Evolutionary conservation across 2,329 filamentous ascomycete genomes (phyloP).

Genomic region (Fusarium sp.): DNA sequence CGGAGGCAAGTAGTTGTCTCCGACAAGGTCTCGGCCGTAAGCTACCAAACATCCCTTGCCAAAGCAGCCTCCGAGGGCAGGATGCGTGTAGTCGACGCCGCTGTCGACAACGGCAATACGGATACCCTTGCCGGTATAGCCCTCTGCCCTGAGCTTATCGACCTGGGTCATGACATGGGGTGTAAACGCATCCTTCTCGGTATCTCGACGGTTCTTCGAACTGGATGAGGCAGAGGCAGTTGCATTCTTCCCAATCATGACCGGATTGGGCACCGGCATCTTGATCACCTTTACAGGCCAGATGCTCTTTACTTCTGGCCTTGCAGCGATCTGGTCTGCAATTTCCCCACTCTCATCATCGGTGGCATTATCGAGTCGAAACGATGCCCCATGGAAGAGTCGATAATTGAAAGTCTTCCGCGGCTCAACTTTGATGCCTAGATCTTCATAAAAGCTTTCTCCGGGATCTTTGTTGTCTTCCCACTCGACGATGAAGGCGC

Average conservation of each 20-base stretch:
- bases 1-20: constrained; percentile 49
- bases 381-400: background rate
- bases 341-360: background rate
- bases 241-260: background rate
- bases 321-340: background rate
- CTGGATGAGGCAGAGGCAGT: background rate
- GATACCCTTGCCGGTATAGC: constrained; percentile 58
- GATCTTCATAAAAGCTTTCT: background rate
- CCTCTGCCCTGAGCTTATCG: constrained; percentile 57
- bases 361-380: background rate
- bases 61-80: constrained; percentile 70
- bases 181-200: background rate
- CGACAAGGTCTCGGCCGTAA: constrained; percentile 65
- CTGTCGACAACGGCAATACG: constrained; percentile 62
- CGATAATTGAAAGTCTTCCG: background rate
- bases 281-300: background rate
- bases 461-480: background rate
- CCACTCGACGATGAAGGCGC: background rate
- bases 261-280: background rate
- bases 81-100: constrained; percentile 70
- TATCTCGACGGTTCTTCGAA: background rate
- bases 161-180: constrained; percentile 64
- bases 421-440: background rate
- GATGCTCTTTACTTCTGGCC: background rate
- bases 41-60: constrained; percentile 65